These are phyloP conservation scores for Lecanosticta acicola DNA, from an alignment of 2,329 filamentous ascomycete genomes.

Conservation along the genomic window DNA sequence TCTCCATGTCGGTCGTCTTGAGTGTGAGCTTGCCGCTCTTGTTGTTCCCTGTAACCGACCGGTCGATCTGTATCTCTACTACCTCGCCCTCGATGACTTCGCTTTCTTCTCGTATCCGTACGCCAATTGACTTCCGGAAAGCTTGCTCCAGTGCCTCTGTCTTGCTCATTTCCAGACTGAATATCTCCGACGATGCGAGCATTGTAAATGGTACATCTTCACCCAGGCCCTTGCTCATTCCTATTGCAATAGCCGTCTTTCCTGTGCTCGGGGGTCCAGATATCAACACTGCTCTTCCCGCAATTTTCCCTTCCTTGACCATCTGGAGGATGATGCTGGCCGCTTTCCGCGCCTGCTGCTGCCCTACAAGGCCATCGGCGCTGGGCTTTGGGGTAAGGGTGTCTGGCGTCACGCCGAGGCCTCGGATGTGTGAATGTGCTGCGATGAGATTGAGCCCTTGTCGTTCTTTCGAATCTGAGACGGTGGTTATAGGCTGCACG, in stretches of 20 bases:
- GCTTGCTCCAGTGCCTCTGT: constrained; percentile 96
- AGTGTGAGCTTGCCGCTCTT: constrained; percentile 99
- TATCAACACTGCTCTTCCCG: constrained; percentile 87
- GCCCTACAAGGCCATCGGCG: constrained; percentile 90
- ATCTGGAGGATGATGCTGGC: constrained; percentile 95
- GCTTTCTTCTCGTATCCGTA: constrained; percentile 97
- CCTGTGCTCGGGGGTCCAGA: constrained; percentile 94
- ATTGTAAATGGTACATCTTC: constrained; percentile 94
- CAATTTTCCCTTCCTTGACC: constrained; percentile 98
- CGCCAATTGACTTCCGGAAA: constrained; percentile 97
- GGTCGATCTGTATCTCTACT: constrained; percentile 96
- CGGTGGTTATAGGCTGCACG: constrained; percentile 64
- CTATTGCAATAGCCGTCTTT: constrained; percentile 98
- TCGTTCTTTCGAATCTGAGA: constrained; percentile 93
- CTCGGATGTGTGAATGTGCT: constrained; percentile 95
- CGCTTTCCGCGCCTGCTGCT: constrained; percentile 93
- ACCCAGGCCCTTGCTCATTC: constrained; percentile 89
- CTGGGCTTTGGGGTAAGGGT: constrained; percentile 78
- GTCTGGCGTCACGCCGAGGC: constrained; percentile 85
- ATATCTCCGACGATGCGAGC: constrained; percentile 93
- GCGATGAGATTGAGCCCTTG: constrained; percentile 95
- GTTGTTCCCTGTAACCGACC: constrained; percentile 88
- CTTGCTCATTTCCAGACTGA: constrained; percentile 98
- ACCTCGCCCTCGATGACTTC: constrained; percentile 99
- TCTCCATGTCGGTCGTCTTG: constrained; percentile 99